Conservation (phyloP, 805 yeast species). For the Saturnispora diversa region DNA sequence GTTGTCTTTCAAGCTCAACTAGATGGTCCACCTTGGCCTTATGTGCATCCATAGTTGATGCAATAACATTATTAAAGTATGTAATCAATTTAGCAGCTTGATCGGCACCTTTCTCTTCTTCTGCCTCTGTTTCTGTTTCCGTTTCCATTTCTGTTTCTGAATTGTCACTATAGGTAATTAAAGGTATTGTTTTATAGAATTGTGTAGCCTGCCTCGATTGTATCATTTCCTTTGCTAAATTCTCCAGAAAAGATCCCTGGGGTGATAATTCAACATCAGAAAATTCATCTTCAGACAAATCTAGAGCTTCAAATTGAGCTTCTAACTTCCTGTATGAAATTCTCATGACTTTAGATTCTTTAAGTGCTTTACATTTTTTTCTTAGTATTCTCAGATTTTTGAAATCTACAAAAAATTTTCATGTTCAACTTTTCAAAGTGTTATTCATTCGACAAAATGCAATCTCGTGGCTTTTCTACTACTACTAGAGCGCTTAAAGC, state of each 20-base stretch:
- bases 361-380: too few relatives aligned
- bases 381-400: too few relatives aligned
- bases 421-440: neutral
- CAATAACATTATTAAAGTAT: neutral
- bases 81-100: neutral
- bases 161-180: neutral
- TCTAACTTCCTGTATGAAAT: conserved; percentile 5
- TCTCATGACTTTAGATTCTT: neutral
- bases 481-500: conserved; percentile 34
- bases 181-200: neutral
- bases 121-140: neutral
- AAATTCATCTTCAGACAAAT: neutral
- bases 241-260: neutral
- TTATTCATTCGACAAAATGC: conserved; percentile 2
- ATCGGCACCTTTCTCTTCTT: neutral
- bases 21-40: conserved; percentile 6
- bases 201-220: neutral
- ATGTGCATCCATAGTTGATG: neutral
- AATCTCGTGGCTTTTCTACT: conserved; percentile 27
- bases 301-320: neutral
- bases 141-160: neutral
- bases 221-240: conserved; percentile 1
- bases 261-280: neutral
- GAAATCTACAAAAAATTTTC: too few relatives aligned
- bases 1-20: conserved; percentile 18